Conservation (phyloP, 2,329 filamentous ascomycete species). For the Aspergillus japonicus region DNA sequence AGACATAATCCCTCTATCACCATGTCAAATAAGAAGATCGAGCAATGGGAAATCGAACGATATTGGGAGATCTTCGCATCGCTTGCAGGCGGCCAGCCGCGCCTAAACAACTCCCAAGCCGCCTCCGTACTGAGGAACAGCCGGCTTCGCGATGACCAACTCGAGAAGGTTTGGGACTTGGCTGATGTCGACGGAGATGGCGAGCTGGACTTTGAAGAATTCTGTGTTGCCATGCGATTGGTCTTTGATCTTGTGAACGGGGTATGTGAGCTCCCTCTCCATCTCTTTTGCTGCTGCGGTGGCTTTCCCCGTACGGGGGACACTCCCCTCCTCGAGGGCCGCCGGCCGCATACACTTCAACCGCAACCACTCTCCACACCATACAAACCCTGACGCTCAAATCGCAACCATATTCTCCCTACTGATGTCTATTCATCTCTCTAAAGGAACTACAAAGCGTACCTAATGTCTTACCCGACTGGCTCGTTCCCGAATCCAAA, state of each 20-base stretch:
- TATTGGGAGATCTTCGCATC: slow-evolving; percentile 80
- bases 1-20: slow-evolving; percentile 8
- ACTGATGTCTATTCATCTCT: slow-evolving; percentile 7
- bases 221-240: slow-evolving; percentile 96
- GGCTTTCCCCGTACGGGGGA: neutral
- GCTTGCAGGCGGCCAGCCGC: slow-evolving; percentile 61
- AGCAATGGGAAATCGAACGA: slow-evolving; percentile 72
- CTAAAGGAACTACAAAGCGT: slow-evolving; percentile 86
- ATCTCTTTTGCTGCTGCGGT: neutral
- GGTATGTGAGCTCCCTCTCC: slow-evolving; percentile 51
- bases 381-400: neutral
- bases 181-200: slow-evolving; percentile 97
- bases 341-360: slow-evolving; percentile 3
- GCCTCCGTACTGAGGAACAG: slow-evolving; percentile 72
- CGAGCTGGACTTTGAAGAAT: slow-evolving; percentile 98
- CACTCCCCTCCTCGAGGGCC: neutral
- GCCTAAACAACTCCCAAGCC: slow-evolving; percentile 67
- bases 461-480: slow-evolving; percentile 82
- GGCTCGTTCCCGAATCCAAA: slow-evolving; percentile 95
- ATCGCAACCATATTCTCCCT: neutral
- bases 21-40: slow-evolving; percentile 55
- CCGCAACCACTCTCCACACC: neutral
- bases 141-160: slow-evolving; percentile 72
- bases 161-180: slow-evolving; percentile 97
- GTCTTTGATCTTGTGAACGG: slow-evolving; percentile 98